These are phyloP conservation scores for Bullera alba DNA, from an alignment of 768 basidiomycete genomes.

Conservation along the genomic window DNA sequence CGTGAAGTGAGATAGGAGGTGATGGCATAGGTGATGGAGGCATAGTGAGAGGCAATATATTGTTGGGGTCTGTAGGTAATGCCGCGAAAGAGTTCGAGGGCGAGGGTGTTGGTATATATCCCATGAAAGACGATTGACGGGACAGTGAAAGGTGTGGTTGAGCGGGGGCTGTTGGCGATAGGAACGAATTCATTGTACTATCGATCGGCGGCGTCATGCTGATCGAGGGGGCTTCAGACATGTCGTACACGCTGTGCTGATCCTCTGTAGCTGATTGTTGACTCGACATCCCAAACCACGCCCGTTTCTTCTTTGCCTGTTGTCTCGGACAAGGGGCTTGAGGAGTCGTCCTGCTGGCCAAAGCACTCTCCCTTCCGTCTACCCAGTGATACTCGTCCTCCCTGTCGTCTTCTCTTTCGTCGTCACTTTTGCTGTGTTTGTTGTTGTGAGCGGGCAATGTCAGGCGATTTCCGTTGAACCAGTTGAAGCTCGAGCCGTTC, in stretches of 20 bases:
- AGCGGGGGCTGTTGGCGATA: not conserved
- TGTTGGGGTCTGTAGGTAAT: slow-evolving; percentile 23
- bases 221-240: slow-evolving; percentile 10
- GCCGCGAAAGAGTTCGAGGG: slow-evolving; percentile 4
- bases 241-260: not conserved
- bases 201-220: slow-evolving; percentile 20
- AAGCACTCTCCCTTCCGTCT: not conserved
- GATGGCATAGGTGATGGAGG: slow-evolving; percentile 17
- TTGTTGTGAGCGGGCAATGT: slow-evolving; percentile 3
- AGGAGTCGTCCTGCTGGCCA: not conserved
- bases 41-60: slow-evolving; percentile 27
- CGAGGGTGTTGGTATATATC: slow-evolving; percentile 4
- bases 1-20: slow-evolving; percentile 8
- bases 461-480: not conserved
- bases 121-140: slow-evolving; percentile 1
- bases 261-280: not conserved
- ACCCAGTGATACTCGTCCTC: not conserved
- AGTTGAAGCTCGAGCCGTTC: no score
- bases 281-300: slow-evolving; percentile 16
- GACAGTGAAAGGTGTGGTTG: slow-evolving; percentile 8
- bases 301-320: slow-evolving; percentile 3
- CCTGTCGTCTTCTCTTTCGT: slow-evolving; percentile 15
- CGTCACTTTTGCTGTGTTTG: slow-evolving; percentile 12
- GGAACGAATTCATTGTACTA: not conserved
- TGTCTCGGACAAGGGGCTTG: not conserved